Percentiles rank a stretch among this genome's conserved stretches.
phyloP scores from a whole-genome alignment of 768 basidiomycete genomes.

The Suillus luteus region DNA sequence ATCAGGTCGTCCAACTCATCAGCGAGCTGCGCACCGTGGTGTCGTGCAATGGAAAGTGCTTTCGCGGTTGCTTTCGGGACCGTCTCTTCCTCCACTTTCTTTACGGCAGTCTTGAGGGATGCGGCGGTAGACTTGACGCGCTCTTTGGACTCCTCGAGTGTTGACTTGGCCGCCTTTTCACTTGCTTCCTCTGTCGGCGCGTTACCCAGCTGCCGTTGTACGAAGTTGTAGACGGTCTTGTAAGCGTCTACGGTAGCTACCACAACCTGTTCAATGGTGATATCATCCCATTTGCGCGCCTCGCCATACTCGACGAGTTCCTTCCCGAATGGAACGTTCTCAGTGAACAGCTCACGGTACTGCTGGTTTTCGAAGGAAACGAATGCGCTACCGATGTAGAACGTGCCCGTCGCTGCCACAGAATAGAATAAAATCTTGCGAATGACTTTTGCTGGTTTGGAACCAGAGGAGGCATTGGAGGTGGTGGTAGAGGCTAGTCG shows the following conservation, averaged over 20 bases:
- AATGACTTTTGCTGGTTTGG: conserved; percentile 59
- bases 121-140: conserved; percentile 44
- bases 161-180: conserved; percentile 37
- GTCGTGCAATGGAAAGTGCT: conserved; percentile 43
- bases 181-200: conserved; percentile 41
- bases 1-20: conserved; percentile 71
- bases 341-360: conserved; percentile 87
- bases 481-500: conserved; percentile 60
- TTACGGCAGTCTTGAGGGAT: conserved; percentile 51
- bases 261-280: conserved; percentile 63
- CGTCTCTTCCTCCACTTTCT: conserved; percentile 37
- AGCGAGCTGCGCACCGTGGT: conserved; percentile 51
- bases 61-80: conserved; percentile 33
- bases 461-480: conserved; percentile 26
- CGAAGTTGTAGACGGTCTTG: conserved; percentile 50
- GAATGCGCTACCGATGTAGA: conserved; percentile 83
- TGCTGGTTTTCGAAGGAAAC: conserved; percentile 72
- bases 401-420: conserved; percentile 65
- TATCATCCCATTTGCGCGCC: conserved; percentile 72
- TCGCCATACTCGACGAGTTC: conserved; percentile 82
- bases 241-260: conserved; percentile 53
- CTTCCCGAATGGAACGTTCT: conserved; percentile 77
- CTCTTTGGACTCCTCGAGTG: conserved; percentile 45
- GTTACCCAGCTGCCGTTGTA: conserved; percentile 46
- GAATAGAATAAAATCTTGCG: conserved; percentile 69